These are phyloP conservation scores for Ichthyophthirius multifiliis DNA, from an alignment of 169 alveolate genomes.

Conservation along the genomic window DNA sequence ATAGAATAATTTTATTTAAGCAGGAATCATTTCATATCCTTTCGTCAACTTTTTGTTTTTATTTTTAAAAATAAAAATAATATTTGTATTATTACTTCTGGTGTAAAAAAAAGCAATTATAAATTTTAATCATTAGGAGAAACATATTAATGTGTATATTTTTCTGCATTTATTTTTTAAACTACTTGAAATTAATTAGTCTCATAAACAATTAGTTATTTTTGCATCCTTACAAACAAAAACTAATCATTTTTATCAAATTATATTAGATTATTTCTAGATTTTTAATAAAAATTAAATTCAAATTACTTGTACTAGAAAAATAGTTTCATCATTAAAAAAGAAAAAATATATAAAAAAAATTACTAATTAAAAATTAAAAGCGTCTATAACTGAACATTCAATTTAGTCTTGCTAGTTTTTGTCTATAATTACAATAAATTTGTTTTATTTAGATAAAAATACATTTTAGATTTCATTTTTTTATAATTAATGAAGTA, in stretches of 20 bases:
- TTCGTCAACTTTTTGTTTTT: no score
- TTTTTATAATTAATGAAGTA: no score
- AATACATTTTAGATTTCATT: no score
- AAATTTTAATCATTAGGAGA: neutral
- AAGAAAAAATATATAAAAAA: neutral
- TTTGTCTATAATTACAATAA: no score
- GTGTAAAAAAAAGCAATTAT: neutral
- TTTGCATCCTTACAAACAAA: neutral
- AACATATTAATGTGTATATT: neutral
- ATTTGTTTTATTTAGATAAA: no score
- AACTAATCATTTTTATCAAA: neutral
- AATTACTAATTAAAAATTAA: neutral
- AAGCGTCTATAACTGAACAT: no score
- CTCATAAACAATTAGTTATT: neutral
- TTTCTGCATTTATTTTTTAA: neutral
- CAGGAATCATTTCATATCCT: slow-evolving; percentile 6
- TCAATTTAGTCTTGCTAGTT: no score
- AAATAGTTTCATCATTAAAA: neutral
- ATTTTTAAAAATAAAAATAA: no score
- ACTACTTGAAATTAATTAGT: neutral
- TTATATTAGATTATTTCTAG: neutral
- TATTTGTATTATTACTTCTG: no score
- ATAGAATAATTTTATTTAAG: neutral
- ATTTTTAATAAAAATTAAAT: neutral
- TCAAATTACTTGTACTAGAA: neutral